These are phyloP conservation scores for Acrocalymma vagum DNA, from an alignment of 2,329 filamentous ascomycete genomes.

Conservation along the genomic window DNA sequence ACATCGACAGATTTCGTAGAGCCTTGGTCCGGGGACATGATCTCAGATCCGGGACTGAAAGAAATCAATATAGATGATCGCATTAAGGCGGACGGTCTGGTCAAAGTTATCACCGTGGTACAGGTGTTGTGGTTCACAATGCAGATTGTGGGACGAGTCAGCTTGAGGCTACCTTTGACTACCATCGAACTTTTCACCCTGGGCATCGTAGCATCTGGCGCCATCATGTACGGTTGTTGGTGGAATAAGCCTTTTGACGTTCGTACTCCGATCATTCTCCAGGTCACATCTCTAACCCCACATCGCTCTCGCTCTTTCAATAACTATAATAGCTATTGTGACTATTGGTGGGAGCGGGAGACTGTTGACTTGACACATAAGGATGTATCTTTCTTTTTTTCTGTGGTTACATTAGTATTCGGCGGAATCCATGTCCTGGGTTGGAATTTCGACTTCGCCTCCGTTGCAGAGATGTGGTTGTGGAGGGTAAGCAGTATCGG, in stretches of 20 bases:
- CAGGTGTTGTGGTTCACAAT: constrained; percentile 20
- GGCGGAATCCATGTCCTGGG: constrained; percentile 13
- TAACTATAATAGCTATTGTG: no score
- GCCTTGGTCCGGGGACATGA: no score
- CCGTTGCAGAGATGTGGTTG: constrained; percentile 9
- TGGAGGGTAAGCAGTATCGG: constrained; percentile 19
- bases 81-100: constrained; percentile 19
- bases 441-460: constrained; percentile 20
- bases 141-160: constrained; percentile 16
- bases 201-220: constrained; percentile 18
- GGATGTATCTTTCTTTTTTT: no score
- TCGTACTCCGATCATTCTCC: constrained; percentile 9
- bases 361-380: no score
- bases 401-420: no score
- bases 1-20: no score
- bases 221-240: constrained; percentile 12
- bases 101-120: constrained; percentile 13
- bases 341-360: no score
- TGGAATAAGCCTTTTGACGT: constrained; percentile 27
- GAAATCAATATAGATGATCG: constrained; percentile 16
- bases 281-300: no score
- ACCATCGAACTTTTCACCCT: constrained; percentile 29
- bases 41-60: not conserved
- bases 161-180: constrained; percentile 11
- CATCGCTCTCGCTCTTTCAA: no score